These are phyloP conservation scores for Peribolospora baueri DNA, from an alignment of 768 basidiomycete species.

Conservation along the genomic window DNA sequence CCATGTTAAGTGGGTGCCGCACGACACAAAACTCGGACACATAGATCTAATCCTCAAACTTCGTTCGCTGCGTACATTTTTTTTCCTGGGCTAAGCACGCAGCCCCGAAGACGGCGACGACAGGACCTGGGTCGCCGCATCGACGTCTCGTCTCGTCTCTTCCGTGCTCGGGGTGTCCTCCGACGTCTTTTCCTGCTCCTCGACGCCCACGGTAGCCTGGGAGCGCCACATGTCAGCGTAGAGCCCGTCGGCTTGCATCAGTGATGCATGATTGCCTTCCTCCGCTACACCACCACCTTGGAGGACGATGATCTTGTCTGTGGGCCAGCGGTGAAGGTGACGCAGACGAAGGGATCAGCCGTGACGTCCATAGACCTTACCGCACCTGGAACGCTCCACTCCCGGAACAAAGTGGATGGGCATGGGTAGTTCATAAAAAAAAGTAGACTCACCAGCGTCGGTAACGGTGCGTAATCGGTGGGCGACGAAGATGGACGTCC, in stretches of 20 bases:
- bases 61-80: no score
- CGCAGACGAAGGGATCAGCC: background rate
- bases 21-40: no score
- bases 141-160: no score
- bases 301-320: slow-evolving; percentile 81
- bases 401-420: background rate
- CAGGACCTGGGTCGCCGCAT: no score
- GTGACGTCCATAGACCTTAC: slow-evolving; percentile 1
- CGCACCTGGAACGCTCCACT: background rate
- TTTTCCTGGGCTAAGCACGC: no score
- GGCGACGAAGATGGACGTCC: slow-evolving; percentile 92
- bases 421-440: background rate
- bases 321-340: slow-evolving; percentile 6
- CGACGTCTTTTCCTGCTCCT: no score
- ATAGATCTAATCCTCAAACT: no score
- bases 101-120: no score
- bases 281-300: slow-evolving; percentile 76
- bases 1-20: no score
- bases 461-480: slow-evolving; percentile 49
- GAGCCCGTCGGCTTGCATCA: slow-evolving; percentile 24
- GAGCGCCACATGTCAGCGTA: no score
- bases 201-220: no score
- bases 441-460: slow-evolving; percentile 41
- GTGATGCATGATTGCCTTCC: slow-evolving; percentile 73
- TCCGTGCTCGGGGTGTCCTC: no score